Evolutionary conservation across 2,329 filamentous ascomycete species (phyloP), one percentile per base, ranked within the genome.

Genomic region (Ilyonectria robusta): DNA sequence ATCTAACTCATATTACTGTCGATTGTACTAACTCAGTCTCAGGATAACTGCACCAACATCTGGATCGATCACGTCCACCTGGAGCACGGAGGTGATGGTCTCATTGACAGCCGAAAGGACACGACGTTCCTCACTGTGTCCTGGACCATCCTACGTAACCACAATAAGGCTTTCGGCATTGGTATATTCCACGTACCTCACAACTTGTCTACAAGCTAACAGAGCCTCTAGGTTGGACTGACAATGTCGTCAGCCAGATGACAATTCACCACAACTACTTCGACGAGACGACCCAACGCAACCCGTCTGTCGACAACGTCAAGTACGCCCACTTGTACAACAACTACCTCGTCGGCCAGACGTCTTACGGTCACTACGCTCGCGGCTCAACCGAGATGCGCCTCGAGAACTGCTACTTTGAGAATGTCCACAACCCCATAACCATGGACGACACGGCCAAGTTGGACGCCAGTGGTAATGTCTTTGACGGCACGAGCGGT

Each of bases 161-260:
- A 75, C 48, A 72, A 76, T 67, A 76, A 75, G 57, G 71, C 71
- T 4, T 75, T 75, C 54, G 73, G 73, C 54, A 75, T 75, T 63
- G 74, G 73, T 73, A 62, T 62, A 66, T 8, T n/a, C 13, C 13
- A 6, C 19, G 13, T 9, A 5, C 9, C 7, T n/a, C 1, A 8
- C 3, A n/a, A 8, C 15, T 5, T 8, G 8, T 42, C 40, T 9
- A 6, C 8, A 42, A 42, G 6, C 37, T 40, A 40, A 40, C 37
- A 6, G 4, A 17, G n/a, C 11, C 8, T 7, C 2, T 10, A 75
- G 74, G 74, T 35, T 76, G 73, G 74, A 75, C 74, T 40, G 72
- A 75, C 26, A 76, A 75, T 55, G 69, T 74, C 21, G 66, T 69
- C 29, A 46, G 66, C 13, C 60, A 74, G 47, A 69, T 70, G 59